Evolutionary conservation across 495 filamentous ascomycete species (phyloP).

Genomic region (Xylaria bambusicola): DNA sequence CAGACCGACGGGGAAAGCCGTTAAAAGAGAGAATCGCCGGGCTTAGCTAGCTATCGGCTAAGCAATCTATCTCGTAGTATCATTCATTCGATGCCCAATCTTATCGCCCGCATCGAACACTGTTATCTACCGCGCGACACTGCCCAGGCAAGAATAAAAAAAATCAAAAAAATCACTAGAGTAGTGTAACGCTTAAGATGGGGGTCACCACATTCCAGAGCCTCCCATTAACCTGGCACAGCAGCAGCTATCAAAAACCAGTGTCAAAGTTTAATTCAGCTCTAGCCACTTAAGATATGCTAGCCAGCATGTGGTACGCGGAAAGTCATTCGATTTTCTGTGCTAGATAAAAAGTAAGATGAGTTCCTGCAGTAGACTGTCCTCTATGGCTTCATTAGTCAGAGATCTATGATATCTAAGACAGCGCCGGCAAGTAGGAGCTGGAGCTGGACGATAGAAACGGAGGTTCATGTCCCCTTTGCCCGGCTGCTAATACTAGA

Average conservation of each 20-base stretch:
- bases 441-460: no score
- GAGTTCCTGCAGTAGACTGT: constrained; percentile 9
- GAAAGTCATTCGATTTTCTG: neutral
- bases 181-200: no score
- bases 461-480: no score
- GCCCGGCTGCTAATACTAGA: no score
- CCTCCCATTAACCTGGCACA: no score
- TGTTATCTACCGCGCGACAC: no score
- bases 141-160: no score
- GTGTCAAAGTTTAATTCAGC: no score
- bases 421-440: neutral
- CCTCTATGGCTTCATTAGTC: constrained; percentile 2
- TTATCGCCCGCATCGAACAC: neutral
- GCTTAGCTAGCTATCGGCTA: no score
- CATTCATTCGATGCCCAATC: neutral
- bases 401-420: neutral
- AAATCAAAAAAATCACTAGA: no score
- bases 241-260: no score
- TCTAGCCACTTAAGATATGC: neutral
- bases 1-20: neutral
- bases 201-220: no score
- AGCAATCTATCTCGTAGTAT: neutral
- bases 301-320: constrained; percentile 1
- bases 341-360: neutral
- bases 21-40: neutral